Base-by-base conservation (phyloP, 176 grass and related monocot genomes). In the Oryza rufipogon region DNA sequence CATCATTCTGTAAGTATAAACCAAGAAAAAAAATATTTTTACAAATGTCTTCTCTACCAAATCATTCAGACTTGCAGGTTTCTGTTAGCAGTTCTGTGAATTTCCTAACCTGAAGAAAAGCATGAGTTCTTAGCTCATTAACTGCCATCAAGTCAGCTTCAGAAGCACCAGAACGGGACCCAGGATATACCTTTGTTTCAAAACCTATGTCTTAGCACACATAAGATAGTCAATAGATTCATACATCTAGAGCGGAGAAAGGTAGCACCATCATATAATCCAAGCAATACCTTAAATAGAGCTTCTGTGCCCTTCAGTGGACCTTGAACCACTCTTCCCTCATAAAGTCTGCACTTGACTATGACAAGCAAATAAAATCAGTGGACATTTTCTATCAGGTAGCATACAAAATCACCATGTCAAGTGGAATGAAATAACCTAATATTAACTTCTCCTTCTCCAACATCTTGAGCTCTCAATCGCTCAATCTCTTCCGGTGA, bases 121-220 rank as follows among this genome's bases (percentile, higher is more conserved):
- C 77, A 90, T 98, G 89, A 64, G 92, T 79, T 33, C 79, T 88
- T 82, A 95, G 77, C 83, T 98, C 95, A 93, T 93, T 95, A 56
- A 92, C 78, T 85, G 95, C 92, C 95, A 98, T 95, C 75, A 95
- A 89, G 91, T 95, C 91, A 64, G 82, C 88, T 98, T 98, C 95
- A 75, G 81, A 86, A 89, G 92, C 85, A 88, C 91, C 91, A 76
- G 76, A 79, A 77, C 75, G 78, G 47, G 69, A 75, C 88, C 95
- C 89, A 80, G 92, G 95, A 86, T 98, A 98, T 83, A 95, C 95
- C 95, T 98, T 85, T 72, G 83, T 89, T 80, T 74, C 83, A 82
- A 84, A 91, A 67, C 51, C 84, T 74, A 94, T 78, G 76, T 86
- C 44, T 88, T 81, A 92, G 83, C 42, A 83, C 67, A 85, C 88